Evolutionary conservation across 495 filamentous ascomycete genomes (phyloP).

Genomic region (Neurospora sp.): DNA sequence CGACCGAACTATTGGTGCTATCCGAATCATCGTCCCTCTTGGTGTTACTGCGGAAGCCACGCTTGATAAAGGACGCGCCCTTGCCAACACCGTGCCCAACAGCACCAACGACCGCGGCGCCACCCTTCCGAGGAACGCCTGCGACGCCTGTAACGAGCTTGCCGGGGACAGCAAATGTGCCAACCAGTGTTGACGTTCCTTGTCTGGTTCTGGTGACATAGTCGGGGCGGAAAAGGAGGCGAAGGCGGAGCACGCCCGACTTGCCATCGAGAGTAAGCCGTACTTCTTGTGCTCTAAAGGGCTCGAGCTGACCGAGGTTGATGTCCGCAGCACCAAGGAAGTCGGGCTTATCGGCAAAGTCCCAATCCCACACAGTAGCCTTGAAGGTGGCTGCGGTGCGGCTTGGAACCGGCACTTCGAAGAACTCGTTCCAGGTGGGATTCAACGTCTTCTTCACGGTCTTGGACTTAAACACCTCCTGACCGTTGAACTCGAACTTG

Average conservation of each 20-base stretch:
- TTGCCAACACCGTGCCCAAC: constrained; percentile 74
- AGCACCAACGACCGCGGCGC: constrained; percentile 56
- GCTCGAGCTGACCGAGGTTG: constrained; percentile 71
- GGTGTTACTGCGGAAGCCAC: constrained; percentile 59
- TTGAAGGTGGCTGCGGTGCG: constrained; percentile 78
- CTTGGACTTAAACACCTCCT: constrained; percentile 85
- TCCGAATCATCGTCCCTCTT: constrained; percentile 45
- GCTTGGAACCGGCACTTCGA: constrained; percentile 72
- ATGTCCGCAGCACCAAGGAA: constrained; percentile 70
- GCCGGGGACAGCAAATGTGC: constrained; percentile 82
- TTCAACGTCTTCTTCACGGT: constrained; percentile 92
- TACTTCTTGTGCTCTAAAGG: constrained; percentile 65
- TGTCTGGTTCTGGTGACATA: constrained; percentile 83
- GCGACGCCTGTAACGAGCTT: constrained; percentile 72
- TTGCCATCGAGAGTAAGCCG: constrained; percentile 77
- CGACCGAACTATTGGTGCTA: constrained; percentile 19
- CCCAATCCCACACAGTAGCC: constrained; percentile 86
- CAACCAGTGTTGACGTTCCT: constrained; percentile 86
- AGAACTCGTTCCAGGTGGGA: constrained; percentile 91
- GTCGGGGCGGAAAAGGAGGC: constrained; percentile 85
- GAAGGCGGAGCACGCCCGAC: constrained; percentile 70
- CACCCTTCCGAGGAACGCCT: constrained; percentile 86
- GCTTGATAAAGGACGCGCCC: constrained; percentile 78
- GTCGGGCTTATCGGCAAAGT: constrained; percentile 86
- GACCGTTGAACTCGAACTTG: constrained; percentile 81